Base-by-base conservation (phyloP, 1,139 yeast genomes). In the Hyphopichia pseudoburtonii region DNA sequence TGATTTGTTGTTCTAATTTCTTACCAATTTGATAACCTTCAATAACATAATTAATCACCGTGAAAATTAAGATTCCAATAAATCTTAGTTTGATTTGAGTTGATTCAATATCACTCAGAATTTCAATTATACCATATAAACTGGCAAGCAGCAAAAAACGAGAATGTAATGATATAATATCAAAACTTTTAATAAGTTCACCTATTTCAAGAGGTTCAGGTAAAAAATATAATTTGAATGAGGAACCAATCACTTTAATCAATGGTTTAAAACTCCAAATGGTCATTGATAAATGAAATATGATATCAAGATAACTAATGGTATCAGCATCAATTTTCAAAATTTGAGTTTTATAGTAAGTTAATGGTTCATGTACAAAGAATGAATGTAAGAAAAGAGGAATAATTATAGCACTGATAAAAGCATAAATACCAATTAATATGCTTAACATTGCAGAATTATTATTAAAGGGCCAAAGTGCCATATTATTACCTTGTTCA, bases 1-100 rank as follows among this genome's bases (percentile, higher is more conserved):
- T 80, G 22, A 82, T 80, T 44, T 72, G 71, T 16, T 64, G 69
- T 35, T 65, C 68, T 30, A 73, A 51, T 21, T 48, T 46, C 3
- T 39, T 38, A 35, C 57, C 52, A 12, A 56, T 40, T 11, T 39
- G 29, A 5, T 28, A 22, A 11, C 43, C 40, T 6, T 46, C 50
- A 5, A 35, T 24, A 5, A 42, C 15, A 6, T 44, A 34, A 33
- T 47, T 50, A 15, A 47, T 28, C 3, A 45, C 31, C 2, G 51
- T 45, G 29, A 54, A 53, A n/a, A n/a, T n/a, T n/a, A n/a, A n/a
- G n/a, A n/a, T n/a, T n/a, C n/a, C n/a, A n/a, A n/a, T n/a, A n/a
- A n/a, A n/a, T n/a, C n/a, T n/a, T n/a, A n/a, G n/a, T n/a, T n/a
- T n/a, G n/a, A n/a, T n/a, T n/a, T n/a, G n/a, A n/a, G n/a, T n/a